These are phyloP conservation scores for Mycena galericulata DNA, from an alignment of 768 basidiomycete genomes.

Conservation along the genomic window DNA sequence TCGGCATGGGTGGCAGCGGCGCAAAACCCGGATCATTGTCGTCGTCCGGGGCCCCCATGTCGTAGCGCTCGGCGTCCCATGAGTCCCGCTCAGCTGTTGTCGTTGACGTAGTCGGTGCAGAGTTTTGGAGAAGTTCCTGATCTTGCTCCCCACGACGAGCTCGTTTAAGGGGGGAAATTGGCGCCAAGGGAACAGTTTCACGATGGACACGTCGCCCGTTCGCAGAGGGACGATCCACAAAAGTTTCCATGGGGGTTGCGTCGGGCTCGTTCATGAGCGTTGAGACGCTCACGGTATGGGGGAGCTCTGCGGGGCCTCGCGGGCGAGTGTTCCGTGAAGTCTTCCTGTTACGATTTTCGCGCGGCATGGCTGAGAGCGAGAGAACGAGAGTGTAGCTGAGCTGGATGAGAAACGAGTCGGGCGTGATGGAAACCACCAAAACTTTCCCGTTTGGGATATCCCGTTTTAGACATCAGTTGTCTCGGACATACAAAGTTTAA, in stretches of 20 bases:
- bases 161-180: slow-evolving; percentile 6
- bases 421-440: too few species aligned
- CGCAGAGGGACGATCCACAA: background rate
- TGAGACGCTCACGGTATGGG: too few species aligned
- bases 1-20: background rate
- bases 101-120: background rate
- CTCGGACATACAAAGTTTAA: too few species aligned
- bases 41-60: background rate
- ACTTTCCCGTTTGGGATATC: too few species aligned
- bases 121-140: background rate
- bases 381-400: too few species aligned
- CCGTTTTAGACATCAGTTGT: too few species aligned
- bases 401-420: too few species aligned
- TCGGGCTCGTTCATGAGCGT: background rate
- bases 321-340: too few species aligned
- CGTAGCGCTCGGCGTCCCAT: background rate
- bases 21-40: background rate
- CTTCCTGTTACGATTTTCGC: too few species aligned
- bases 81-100: background rate
- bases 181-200: background rate
- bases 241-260: background rate
- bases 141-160: background rate
- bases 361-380: too few species aligned
- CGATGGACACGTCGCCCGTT: background rate
- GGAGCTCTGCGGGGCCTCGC: too few species aligned